Conservation (phyloP, 2,329 filamentous ascomycete genomes). For the Fonsecaea erecta region DNA sequence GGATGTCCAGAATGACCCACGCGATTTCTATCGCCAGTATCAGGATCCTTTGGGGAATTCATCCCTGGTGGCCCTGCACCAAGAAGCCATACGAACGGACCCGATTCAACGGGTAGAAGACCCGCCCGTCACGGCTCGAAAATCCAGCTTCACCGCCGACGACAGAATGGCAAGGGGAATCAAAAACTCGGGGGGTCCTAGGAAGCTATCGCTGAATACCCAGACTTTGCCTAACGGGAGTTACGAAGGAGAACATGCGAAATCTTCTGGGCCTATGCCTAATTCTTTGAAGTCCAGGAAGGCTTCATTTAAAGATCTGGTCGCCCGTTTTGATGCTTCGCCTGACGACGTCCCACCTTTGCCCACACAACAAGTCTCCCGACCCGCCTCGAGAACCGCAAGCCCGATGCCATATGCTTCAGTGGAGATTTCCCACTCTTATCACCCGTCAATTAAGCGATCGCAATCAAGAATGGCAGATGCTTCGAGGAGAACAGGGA, state of each 20-base stretch:
- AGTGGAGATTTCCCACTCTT: constrained; percentile 17
- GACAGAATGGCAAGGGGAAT: constrained; percentile 7
- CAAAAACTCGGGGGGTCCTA: constrained; percentile 12
- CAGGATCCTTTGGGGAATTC: constrained; percentile 42
- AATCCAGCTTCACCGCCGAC: constrained; percentile 32
- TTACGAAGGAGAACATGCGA: constrained; percentile 17
- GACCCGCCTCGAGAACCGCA: constrained; percentile 44
- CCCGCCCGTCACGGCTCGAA: constrained; percentile 8
- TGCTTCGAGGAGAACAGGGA: constrained; percentile 16
- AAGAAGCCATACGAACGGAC: constrained; percentile 34
- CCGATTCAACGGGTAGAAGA: constrained; percentile 18
- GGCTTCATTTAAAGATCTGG: constrained; percentile 78
- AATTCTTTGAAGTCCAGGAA: constrained; percentile 46
- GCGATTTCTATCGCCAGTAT: constrained; percentile 58
- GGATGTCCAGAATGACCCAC: constrained; percentile 50
- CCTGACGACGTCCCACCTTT: constrained; percentile 52
- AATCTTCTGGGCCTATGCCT: constrained; percentile 16
- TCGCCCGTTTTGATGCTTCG: constrained; percentile 73
- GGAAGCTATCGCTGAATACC: constrained; percentile 26
- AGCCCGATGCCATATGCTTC: constrained; percentile 41
- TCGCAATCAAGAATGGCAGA: constrained; percentile 6
- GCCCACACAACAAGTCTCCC: constrained; percentile 43
- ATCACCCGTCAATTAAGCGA: constrained; percentile 16
- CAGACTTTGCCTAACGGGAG: constrained; percentile 22
- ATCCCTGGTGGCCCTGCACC: constrained; percentile 40